Conservation (phyloP, 495 filamentous ascomycete species). For the Podospora bellae-mahoneyi region DNA sequence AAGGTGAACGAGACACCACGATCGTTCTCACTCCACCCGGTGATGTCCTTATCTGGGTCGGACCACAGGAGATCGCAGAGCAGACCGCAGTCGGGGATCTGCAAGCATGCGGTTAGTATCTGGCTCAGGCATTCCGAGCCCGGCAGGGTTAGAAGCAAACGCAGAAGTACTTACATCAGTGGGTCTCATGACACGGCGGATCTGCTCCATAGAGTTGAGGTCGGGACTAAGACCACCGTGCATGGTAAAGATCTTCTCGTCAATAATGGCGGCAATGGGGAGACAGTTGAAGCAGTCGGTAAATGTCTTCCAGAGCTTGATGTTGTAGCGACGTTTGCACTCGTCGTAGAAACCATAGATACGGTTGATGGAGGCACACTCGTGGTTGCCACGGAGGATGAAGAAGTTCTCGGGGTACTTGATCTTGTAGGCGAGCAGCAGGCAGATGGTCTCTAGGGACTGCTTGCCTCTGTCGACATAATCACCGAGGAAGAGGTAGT, state of each 20-base stretch:
- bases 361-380: conserved; percentile 99
- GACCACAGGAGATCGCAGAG: conserved; percentile 98
- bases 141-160: not conserved
- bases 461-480: conserved; percentile 99
- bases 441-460: conserved; percentile 98
- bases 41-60: conserved; percentile 99
- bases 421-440: conserved; percentile 98
- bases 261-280: conserved; percentile 98
- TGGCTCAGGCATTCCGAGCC: not conserved
- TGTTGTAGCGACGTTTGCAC: conserved; percentile 98
- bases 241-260: conserved; percentile 99
- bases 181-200: conserved; percentile 96
- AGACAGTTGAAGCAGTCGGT: conserved; percentile 99
- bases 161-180: conserved; percentile 70
- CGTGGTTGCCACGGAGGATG: conserved; percentile 96
- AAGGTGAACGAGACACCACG: conserved; percentile 98
- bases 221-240: conserved; percentile 97
- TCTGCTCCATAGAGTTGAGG: conserved; percentile 99
- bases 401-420: conserved; percentile 99
- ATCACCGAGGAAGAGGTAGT: conserved; percentile 98
- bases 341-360: conserved; percentile 99
- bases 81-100: conserved; percentile 98
- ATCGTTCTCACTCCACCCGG: conserved; percentile 99
- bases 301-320: conserved; percentile 99
- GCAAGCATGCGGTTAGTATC: conserved; percentile 33